These are phyloP conservation scores for Immersiporthe knoxdaviesiana DNA, from an alignment of 2,329 filamentous ascomycete species.

Conservation along the genomic window DNA sequence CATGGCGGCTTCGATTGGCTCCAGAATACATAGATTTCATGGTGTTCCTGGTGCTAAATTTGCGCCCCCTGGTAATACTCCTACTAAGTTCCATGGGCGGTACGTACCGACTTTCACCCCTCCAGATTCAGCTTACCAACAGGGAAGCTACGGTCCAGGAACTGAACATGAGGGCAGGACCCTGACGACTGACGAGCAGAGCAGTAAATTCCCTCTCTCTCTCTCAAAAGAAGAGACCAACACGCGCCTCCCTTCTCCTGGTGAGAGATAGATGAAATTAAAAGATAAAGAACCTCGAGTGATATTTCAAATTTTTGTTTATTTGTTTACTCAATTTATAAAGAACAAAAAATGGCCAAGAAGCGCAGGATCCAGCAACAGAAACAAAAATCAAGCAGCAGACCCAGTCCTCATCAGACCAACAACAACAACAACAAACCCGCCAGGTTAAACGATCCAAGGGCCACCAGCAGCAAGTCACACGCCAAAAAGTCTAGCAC, in stretches of 20 bases:
- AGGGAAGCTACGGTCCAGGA: neutral
- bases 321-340: too few relatives aligned
- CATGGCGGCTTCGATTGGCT: neutral
- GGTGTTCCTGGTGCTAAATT: neutral
- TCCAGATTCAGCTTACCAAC: neutral
- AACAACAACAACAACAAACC: too few relatives aligned
- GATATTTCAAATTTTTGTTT: neutral
- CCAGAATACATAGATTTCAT: neutral
- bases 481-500: slow-evolving; percentile 27
- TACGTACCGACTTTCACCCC: neutral
- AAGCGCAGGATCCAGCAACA: slow-evolving; percentile 46
- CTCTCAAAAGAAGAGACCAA: too few relatives aligned
- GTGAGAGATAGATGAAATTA: too few relatives aligned
- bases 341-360: slow-evolving; percentile 43
- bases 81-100: neutral
- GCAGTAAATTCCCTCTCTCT: too few relatives aligned
- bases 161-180: too few relatives aligned
- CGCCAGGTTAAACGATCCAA: slow-evolving; percentile 17
- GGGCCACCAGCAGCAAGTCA: slow-evolving; percentile 30
- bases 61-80: neutral
- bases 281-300: neutral
- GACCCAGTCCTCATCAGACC: too few relatives aligned
- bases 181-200: too few relatives aligned
- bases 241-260: neutral
- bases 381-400: slow-evolving; percentile 23